Evolutionary conservation across 106 monocot genomes (phyloP).

Genomic region (Iris macrosiphon): DNA sequence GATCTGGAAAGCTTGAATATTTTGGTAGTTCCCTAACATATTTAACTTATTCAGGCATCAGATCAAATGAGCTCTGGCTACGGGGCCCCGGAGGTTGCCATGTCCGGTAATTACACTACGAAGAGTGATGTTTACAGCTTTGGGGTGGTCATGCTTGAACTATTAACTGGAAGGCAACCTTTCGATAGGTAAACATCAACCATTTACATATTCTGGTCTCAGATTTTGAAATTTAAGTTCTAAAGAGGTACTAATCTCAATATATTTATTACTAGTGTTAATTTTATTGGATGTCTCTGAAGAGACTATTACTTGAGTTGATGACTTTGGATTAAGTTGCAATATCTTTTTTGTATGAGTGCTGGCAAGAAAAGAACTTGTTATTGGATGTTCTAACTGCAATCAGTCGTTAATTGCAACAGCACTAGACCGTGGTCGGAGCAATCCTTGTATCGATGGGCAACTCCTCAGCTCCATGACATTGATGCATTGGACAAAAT

Average conservation of each 20-base stretch:
- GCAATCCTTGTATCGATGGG: constrained; percentile 4
- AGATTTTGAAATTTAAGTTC: not conserved
- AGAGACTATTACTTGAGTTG: not conserved
- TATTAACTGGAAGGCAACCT: constrained; percentile 86
- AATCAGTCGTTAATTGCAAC: not conserved
- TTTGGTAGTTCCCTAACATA: too few species aligned
- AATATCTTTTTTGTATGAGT: not conserved
- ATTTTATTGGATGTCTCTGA: not conserved
- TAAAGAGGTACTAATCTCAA: not conserved
- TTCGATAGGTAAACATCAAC: constrained; percentile 62
- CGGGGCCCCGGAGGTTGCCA: constrained; percentile 84
- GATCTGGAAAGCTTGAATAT: not conserved
- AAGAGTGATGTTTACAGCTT: constrained; percentile 97
- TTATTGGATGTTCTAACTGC: not conserved
- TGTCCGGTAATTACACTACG: constrained; percentile 81
- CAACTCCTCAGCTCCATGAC: constrained; percentile 13
- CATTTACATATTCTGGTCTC: not conserved
- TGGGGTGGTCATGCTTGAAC: constrained; percentile 95
- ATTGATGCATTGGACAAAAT: constrained; percentile 5
- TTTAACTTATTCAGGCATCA: constrained; percentile 34
- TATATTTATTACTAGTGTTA: not conserved
- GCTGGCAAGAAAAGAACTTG: not conserved
- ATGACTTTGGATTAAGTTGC: not conserved
- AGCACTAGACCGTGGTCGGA: not conserved
- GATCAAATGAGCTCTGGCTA: constrained; percentile 72